Evolutionary conservation across 2,329 filamentous ascomycete genomes (phyloP).

Genomic region (Allantophomopsis cytisporea): DNA sequence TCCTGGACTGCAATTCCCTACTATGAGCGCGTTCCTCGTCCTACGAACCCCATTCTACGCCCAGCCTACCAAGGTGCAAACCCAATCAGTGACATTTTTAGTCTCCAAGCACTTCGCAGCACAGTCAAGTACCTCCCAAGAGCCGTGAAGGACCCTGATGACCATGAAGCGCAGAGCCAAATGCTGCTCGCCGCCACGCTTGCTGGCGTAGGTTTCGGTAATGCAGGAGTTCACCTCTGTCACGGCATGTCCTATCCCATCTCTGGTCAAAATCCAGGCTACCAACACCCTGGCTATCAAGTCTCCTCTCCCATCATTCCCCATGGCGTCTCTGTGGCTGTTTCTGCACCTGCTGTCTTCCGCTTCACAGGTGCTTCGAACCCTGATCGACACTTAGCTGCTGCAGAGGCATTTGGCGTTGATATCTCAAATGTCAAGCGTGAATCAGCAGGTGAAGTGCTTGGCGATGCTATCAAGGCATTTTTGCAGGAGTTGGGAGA

Average conservation of each 20-base stretch:
- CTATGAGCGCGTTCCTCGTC: constrained; percentile 70
- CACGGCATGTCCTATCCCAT: constrained; percentile 97
- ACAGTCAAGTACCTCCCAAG: constrained; percentile 90
- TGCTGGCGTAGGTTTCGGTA: constrained; percentile 92
- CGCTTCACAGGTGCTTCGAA: constrained; percentile 85
- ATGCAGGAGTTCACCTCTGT: constrained; percentile 86
- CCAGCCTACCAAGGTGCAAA: constrained; percentile 97
- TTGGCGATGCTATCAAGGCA: constrained; percentile 67
- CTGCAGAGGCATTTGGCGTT: constrained; percentile 82
- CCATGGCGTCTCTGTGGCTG: constrained; percentile 89
- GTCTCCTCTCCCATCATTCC: constrained; percentile 72
- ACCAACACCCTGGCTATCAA: constrained; percentile 78
- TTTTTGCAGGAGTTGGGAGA: constrained; percentile 79
- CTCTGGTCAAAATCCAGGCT: constrained; percentile 84
- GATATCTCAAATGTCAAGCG: constrained; percentile 79
- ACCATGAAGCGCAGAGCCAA: constrained; percentile 82
- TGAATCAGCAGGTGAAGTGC: constrained; percentile 78
- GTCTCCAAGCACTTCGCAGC: constrained; percentile 65
- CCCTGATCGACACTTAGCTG: constrained; percentile 78
- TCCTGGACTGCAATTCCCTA: constrained; percentile 98
- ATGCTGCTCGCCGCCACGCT: constrained; percentile 94
- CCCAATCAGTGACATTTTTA: constrained; percentile 96
- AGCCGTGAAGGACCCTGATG: constrained; percentile 75
- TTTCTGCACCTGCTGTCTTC: constrained; percentile 89
- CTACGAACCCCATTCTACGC: constrained; percentile 76